These are phyloP conservation scores for Backusella mclennaniae DNA, from an alignment of 192 early-diverging fungal species.

Conservation along the genomic window DNA sequence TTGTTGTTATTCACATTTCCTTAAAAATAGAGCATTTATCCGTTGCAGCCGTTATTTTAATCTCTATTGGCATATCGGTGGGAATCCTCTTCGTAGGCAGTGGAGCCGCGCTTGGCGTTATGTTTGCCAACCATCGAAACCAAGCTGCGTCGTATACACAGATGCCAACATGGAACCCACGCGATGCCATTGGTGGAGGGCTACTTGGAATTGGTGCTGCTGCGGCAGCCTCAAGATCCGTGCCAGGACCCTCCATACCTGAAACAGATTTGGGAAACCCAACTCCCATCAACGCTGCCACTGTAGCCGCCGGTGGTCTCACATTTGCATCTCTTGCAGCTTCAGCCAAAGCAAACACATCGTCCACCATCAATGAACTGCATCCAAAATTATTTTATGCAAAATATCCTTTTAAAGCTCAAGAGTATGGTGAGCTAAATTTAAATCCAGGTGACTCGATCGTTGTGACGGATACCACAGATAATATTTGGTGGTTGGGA, in stretches of 20 bases:
- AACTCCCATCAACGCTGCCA: neutral
- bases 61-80: constrained; percentile 65
- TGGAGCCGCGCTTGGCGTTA: constrained; percentile 23
- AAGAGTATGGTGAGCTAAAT: constrained; percentile 68
- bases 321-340: constrained; percentile 5
- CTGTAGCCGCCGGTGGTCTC: neutral
- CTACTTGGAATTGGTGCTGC: neutral
- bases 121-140: constrained; percentile 42
- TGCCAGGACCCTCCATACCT: neutral
- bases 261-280: neutral
- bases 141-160: neutral
- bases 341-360: neutral
- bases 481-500: constrained; percentile 84
- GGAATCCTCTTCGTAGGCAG: constrained; percentile 18
- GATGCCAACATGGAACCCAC: constrained; percentile 3
- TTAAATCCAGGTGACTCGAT: constrained; percentile 66
- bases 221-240: neutral
- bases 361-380: neutral
- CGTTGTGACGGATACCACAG: constrained; percentile 71
- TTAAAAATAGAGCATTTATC: constrained; percentile 34
- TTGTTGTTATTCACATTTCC: neutral
- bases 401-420: constrained; percentile 67
- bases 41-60: constrained; percentile 61
- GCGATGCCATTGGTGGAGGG: neutral
- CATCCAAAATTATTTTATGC: constrained; percentile 56